Evolutionary conservation across 2,329 filamentous ascomycete genomes (phyloP).

Genomic region (Nannizzia gypsea): DNA sequence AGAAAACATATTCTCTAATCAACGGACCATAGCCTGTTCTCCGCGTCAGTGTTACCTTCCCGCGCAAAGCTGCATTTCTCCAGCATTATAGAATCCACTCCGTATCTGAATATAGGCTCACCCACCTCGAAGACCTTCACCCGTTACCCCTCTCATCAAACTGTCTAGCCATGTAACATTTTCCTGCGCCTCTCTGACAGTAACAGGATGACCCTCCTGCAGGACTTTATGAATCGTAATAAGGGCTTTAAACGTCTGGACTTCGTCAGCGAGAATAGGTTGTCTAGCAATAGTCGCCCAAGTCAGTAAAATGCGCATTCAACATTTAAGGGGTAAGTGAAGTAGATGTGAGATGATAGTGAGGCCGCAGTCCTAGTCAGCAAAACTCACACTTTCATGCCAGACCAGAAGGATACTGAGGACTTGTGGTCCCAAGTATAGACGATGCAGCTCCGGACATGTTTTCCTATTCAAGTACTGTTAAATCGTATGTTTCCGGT

Average conservation of each 20-base stretch:
- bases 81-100: conserved; percentile 9
- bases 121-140: conserved; percentile 68
- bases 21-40: conserved; percentile 64
- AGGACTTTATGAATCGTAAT: conserved; percentile 97
- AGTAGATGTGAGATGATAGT: not conserved
- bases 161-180: conserved; percentile 89
- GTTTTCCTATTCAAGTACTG: conserved; percentile 49
- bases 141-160: conserved; percentile 67
- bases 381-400: conserved; percentile 81
- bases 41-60: not conserved
- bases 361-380: not conserved
- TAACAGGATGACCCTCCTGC: conserved; percentile 86
- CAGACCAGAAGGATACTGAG: conserved; percentile 87
- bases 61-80: not conserved
- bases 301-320: not conserved
- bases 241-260: conserved; percentile 96
- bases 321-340: not conserved
- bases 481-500: not conserved
- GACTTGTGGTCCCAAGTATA: conserved; percentile 99
- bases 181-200: conserved; percentile 75
- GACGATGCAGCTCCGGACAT: conserved; percentile 95
- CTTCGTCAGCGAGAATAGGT: conserved; percentile 94
- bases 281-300: conserved; percentile 46
- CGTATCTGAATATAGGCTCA: conserved; percentile 6
- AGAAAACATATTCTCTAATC: conserved; percentile 95